Evolutionary conservation across 2,329 filamentous ascomycete genomes (phyloP).

Genomic region (Ambrosiella xylebori): DNA sequence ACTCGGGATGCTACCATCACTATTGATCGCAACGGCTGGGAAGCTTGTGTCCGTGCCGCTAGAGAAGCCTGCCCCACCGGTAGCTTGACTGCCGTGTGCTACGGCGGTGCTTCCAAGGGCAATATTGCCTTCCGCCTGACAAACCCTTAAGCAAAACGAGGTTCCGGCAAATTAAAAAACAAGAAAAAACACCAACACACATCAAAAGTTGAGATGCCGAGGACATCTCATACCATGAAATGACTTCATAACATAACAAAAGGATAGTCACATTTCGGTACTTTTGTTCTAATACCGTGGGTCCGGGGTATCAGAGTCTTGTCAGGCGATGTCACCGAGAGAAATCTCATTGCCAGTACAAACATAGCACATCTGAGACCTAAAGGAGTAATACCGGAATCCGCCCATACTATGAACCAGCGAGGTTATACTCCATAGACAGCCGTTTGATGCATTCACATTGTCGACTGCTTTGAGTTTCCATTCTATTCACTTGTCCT

Average conservation of each 20-base stretch:
- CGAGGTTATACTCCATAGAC: neutral
- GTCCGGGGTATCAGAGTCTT: too few species aligned
- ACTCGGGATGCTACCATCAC: conserved; percentile 30
- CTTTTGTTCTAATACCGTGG: neutral
- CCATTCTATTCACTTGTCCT: neutral
- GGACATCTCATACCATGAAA: neutral
- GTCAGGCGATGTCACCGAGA: too few species aligned
- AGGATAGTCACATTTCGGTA: neutral
- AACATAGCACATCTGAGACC: too few species aligned
- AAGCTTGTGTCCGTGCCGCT: conserved; percentile 36
- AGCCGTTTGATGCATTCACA: neutral
- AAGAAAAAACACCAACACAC: neutral
- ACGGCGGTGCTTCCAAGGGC: conserved; percentile 29
- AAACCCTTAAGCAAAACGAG: conserved; percentile 11
- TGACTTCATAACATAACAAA: neutral
- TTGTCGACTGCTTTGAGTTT: neutral
- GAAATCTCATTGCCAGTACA: too few species aligned
- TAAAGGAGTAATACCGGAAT: too few species aligned
- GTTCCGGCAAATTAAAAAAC: neutral
- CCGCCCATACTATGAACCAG: neutral
- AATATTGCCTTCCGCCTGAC: conserved; percentile 27
- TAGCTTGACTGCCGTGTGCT: conserved; percentile 29
- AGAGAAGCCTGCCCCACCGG: conserved; percentile 32
- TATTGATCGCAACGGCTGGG: conserved; percentile 35
- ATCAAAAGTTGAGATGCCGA: neutral